These are phyloP conservation scores for Colletotrichum euphorbiae DNA, from an alignment of 2,329 filamentous ascomycete genomes.

Conservation along the genomic window DNA sequence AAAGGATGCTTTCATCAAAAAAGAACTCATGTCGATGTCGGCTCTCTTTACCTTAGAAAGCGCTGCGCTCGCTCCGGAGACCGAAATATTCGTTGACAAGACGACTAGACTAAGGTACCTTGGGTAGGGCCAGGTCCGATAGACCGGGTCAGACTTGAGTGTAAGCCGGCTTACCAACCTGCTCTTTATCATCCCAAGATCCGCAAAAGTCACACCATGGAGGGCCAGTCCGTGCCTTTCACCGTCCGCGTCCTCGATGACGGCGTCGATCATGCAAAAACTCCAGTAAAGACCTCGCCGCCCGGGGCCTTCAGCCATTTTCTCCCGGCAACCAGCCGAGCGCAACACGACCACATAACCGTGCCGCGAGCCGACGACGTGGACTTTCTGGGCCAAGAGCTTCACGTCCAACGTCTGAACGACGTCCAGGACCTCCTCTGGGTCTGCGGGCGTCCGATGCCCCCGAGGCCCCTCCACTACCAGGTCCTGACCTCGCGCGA, in stretches of 20 bases:
- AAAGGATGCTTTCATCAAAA: background rate
- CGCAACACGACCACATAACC: slow-evolving; percentile 45
- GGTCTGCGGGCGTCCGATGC: slow-evolving; percentile 44
- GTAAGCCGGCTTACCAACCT: background rate
- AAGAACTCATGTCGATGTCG: background rate
- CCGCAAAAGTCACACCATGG: slow-evolving; percentile 28
- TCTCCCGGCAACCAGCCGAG: slow-evolving; percentile 48
- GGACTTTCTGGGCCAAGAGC: slow-evolving; percentile 45
- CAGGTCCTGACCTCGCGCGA: slow-evolving; percentile 44
- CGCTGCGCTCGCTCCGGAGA: slow-evolving; percentile 18
- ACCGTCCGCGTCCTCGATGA: slow-evolving; percentile 35
- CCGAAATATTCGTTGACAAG: slow-evolving; percentile 13
- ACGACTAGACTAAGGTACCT: background rate
- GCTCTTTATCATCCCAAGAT: background rate
- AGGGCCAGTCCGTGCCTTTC: slow-evolving; percentile 32
- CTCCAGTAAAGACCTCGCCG: slow-evolving; percentile 7
- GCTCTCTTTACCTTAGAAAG: background rate
- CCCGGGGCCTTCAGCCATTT: slow-evolving; percentile 38
- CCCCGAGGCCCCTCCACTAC: slow-evolving; percentile 44
- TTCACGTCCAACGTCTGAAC: slow-evolving; percentile 48
- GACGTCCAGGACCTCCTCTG: slow-evolving; percentile 43
- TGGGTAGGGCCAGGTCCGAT: slow-evolving; percentile 1
- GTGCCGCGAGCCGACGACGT: slow-evolving; percentile 39
- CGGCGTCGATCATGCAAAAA: slow-evolving; percentile 4
- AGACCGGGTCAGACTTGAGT: slow-evolving; percentile 14